Conservation (phyloP, 1,284 basidiomycete species). For the Waitea zeae region DNA sequence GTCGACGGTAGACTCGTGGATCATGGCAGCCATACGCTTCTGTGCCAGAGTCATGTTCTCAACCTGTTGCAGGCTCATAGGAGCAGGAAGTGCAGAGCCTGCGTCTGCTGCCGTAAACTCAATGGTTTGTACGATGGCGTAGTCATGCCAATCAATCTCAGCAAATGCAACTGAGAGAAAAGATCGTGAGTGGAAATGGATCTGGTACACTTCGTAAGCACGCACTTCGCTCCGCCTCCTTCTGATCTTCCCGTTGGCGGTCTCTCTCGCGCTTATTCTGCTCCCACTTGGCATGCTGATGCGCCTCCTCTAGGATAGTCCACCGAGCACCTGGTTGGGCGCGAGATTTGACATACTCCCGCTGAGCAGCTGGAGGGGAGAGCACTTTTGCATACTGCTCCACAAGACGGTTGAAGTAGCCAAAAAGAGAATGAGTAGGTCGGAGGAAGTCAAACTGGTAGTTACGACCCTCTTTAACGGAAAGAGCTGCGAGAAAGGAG, state of each 20-base stretch:
- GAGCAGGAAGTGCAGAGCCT: constrained; percentile 82
- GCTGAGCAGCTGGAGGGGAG: constrained; percentile 60
- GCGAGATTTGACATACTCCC: constrained; percentile 53
- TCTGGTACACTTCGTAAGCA: too few species aligned
- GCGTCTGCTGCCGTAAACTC: constrained; percentile 93
- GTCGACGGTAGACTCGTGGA: constrained; percentile 85
- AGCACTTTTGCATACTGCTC: constrained; percentile 92
- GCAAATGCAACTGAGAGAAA: constrained; percentile 62
- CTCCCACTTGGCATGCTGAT: constrained; percentile 81
- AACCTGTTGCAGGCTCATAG: constrained; percentile 88
- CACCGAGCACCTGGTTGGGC: constrained; percentile 46
- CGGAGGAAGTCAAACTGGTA: constrained; percentile 97
- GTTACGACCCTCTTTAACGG: constrained; percentile 82
- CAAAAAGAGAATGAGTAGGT: constrained; percentile 89
- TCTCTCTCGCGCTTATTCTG: constrained; percentile 68
- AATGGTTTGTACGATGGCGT: constrained; percentile 96
- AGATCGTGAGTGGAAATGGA: constrained; percentile 3
- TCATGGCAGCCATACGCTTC: constrained; percentile 96
- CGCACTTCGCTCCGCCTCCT: constrained; percentile 74
- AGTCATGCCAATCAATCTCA: constrained; percentile 99
- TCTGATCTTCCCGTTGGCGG: constrained; percentile 76
- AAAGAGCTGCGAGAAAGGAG: constrained; percentile 73
- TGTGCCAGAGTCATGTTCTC: constrained; percentile 95
- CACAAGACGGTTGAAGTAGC: constrained; percentile 93
- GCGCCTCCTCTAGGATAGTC: constrained; percentile 65